Evolutionary conservation across 164 flowering plant species (phyloP).

Genomic region (Tetrastigma voinierianum): DNA sequence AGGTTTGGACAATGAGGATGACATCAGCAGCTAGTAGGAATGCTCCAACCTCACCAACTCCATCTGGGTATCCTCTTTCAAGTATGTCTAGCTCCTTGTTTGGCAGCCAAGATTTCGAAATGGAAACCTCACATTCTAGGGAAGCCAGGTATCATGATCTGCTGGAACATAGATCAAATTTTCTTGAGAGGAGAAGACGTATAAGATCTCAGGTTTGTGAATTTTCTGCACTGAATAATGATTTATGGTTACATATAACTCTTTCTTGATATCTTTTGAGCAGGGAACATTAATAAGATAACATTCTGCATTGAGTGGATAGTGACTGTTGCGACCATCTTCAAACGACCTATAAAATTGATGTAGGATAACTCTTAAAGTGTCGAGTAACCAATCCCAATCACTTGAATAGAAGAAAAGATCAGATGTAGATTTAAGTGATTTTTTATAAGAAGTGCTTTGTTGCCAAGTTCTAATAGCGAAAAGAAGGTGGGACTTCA

Average conservation of each 20-base stretch:
- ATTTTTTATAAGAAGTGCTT: too few relatives aligned
- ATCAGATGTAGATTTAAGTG: too few relatives aligned
- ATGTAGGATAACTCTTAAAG: too few relatives aligned
- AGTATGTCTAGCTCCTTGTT: slow-evolving; percentile 29
- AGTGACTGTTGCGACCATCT: background rate
- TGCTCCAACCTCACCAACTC: slow-evolving; percentile 19
- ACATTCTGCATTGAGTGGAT: background rate
- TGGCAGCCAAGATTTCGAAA: slow-evolving; percentile 41
- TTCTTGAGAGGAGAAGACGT: slow-evolving; percentile 85
- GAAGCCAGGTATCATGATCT: slow-evolving; percentile 65
- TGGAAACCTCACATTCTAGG: slow-evolving; percentile 52
- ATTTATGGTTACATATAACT: background rate
- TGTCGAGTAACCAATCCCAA: too few relatives aligned
- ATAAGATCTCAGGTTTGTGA: slow-evolving; percentile 89
- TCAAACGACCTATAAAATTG: too few relatives aligned
- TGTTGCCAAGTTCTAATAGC: too few relatives aligned
- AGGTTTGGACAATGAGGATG: slow-evolving; percentile 24
- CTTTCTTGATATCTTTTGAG: background rate
- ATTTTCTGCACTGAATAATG: slow-evolving; percentile 5
- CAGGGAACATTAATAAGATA: background rate
- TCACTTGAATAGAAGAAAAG: too few relatives aligned
- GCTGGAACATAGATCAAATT: slow-evolving; percentile 71
- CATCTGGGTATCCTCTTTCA: slow-evolving; percentile 39
- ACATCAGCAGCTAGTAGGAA: slow-evolving; percentile 24
- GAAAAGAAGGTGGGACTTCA: too few relatives aligned